Conservation (phyloP, 306 rosid genomes). For the Prunus armeniaca region DNA sequence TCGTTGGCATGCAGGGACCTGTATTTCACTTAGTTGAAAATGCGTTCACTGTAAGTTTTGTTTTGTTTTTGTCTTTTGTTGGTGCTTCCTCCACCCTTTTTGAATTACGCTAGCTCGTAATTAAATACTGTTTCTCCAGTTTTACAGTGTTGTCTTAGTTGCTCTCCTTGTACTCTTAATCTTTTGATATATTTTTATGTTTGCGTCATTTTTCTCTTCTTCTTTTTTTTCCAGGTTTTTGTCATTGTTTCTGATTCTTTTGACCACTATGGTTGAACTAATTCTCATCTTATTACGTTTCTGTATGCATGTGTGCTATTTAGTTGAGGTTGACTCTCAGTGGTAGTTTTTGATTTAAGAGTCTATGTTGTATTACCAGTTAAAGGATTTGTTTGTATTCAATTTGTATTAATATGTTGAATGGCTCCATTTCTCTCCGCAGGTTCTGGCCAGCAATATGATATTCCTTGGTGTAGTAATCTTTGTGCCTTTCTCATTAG, state of each 20-base stretch:
- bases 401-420: not conserved
- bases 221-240: not conserved
- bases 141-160: not conserved
- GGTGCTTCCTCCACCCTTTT: not conserved
- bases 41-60: constrained; percentile 85
- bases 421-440: constrained; percentile 28
- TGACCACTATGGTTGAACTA: not conserved
- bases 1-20: constrained; percentile 99
- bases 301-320: not conserved
- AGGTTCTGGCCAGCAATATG: constrained; percentile 99
- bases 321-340: not conserved
- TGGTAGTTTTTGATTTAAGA: not conserved
- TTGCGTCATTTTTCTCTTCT: not conserved
- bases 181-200: not conserved
- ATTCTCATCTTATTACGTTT: not conserved
- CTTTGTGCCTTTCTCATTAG: constrained; percentile 88
- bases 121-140: not conserved
- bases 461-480: constrained; percentile 96
- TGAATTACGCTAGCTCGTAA: not conserved
- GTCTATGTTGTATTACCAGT: not conserved
- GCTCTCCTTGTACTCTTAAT: not conserved
- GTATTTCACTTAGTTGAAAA: constrained; percentile 98
- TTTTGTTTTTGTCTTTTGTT: not conserved
- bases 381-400: not conserved
- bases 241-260: not conserved